Evolutionary conservation across 75 land plant genomes (phyloP), one percentile per base, ranked within the genome.

Genomic region (Pseudotsuga menziesii): DNA sequence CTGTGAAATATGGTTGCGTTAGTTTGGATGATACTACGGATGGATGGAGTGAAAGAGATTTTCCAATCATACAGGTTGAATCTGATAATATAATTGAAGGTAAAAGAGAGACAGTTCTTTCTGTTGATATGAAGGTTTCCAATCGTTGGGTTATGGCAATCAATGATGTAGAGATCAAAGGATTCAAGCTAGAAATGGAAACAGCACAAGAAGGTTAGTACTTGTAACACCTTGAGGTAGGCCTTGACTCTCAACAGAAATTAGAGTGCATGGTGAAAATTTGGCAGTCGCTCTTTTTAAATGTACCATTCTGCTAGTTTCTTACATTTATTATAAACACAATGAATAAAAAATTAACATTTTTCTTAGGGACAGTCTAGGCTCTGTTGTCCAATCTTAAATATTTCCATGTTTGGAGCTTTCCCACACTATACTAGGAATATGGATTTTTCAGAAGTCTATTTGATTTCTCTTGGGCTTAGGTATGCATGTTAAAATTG

Each of bases 111-210:
- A 90, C 97, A 76, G 57, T 75, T 22, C 75, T 96, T 56, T 75
- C 55, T 32, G 57, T 96, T 59, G 90, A 92, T 72, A 81, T 93
- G 36, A 84, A 83, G 70, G 58, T 58, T 62, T 81, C 98, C 0
- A 80, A 44, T 16, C 91, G 94, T 25, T 96, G 99, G 99, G 17
- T 77, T 20, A 90, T 96, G 80, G 89, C 88, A 76, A 90, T 96
- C 79, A 93, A 89, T 76, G 78, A 84, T 6, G 27, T 79, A 27
- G 82, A 87, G 86, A 83, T 96, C 14, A 75, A 83, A 77, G 90
- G 84, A 55, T 87, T 94, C 76, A 75, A 81, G 54, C 80, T 94
- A 1, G 82, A 88, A 88, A 63, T 76, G 25, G 55, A 19, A 13
- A 16, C 35, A 48, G 82, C 27, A 73, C 39, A 41, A 13, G 36